Base-by-base conservation (phyloP, 352 stramenopile genomes). In the Phytophthora vignae region DNA sequence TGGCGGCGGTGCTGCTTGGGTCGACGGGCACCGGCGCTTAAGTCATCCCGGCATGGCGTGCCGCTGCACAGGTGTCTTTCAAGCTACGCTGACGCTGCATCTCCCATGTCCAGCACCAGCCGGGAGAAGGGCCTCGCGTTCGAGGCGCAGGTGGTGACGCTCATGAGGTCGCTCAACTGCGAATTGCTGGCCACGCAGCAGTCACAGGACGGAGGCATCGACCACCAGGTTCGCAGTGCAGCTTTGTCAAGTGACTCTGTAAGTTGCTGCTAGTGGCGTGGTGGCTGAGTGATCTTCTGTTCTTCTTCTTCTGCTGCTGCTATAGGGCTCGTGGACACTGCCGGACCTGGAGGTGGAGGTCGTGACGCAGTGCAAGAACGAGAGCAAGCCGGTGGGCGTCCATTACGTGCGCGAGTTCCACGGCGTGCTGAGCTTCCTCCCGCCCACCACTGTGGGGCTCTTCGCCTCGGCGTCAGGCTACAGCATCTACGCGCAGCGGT, bases 341-440 rank as follows among this genome's bases (percentile, higher is more conserved):
- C 88, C 86, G 3, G 88, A 94, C 54, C 56, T 80, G 50, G 64
- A 82, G 10, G 69, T 95, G 17, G 81, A 90, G 7, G 74, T 95
- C 46, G 83, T 92, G 61, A 94, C 88, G 15, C 88, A 95, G 63
- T 95, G 88, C 79, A 95, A 95, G 77, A 86, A 91, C 65, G 85
- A 93, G 63, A 74, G 70, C 53, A 91, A 90, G 38, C 83, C 86
- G 3, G 86, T 93, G 2, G 78, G 86, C 52, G 84, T 94, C 38
- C 76, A 91, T 21, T 74, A 90, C 54, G 61, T 95, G 48, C 83
- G 88, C 29, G 88, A 90, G 63, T 94, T 95, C 67, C 80, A 94
- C 36, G 88, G 88, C n/a, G 85, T 91, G 31, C 56, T 94, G 44
- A 79, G 60, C 40, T 77, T 85, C 29, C 82, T 82, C 10, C 67